Evolutionary conservation across 192 early-diverging fungal genomes (phyloP).

Genomic region (Fimicolochytrium jonesii): DNA sequence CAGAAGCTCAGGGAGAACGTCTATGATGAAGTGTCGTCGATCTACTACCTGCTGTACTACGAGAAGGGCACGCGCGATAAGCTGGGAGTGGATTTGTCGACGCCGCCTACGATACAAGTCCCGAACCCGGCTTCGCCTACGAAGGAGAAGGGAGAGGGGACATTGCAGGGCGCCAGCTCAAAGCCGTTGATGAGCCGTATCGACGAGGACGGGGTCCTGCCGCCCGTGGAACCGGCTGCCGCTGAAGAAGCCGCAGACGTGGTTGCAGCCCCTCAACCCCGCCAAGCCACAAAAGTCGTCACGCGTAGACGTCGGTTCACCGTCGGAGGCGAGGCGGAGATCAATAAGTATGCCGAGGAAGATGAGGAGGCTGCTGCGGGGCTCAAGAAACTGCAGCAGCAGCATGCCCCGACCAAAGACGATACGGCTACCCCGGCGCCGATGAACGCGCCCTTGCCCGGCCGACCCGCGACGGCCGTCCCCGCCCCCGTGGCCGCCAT

Average conservation of each 20-base stretch:
- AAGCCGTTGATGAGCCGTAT: slow-evolving; percentile 34
- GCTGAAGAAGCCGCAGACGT: neutral
- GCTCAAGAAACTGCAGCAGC: slow-evolving; percentile 31
- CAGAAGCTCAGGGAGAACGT: slow-evolving; percentile 49
- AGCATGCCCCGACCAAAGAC: neutral
- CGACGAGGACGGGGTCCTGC: slow-evolving; percentile 39
- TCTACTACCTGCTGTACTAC: slow-evolving; percentile 63
- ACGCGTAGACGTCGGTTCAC: slow-evolving; percentile 39
- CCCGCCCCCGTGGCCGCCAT: neutral
- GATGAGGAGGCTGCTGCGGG: slow-evolving; percentile 34
- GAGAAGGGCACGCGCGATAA: slow-evolving; percentile 42
- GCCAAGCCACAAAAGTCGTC: neutral
- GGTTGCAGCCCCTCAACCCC: neutral
- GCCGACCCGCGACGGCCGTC: slow-evolving; percentile 9
- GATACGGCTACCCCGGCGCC: slow-evolving; percentile 18
- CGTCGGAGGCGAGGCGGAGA: slow-evolving; percentile 46
- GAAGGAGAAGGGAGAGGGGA: neutral
- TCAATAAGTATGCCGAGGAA: slow-evolving; percentile 42
- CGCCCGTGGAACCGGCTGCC: slow-evolving; percentile 8
- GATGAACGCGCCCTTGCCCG: slow-evolving; percentile 26
- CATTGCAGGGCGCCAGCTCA: slow-evolving; percentile 1
- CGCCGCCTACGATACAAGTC: slow-evolving; percentile 15
- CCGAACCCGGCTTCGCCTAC: neutral
- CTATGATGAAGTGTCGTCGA: slow-evolving; percentile 54
- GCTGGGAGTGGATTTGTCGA: slow-evolving; percentile 21